Percentiles rank a stretch among this genome's conserved stretches.
These are phyloP conservation scores for Grammothele lineata DNA, from an alignment of 768 basidiomycete genomes.

Conservation along the genomic window DNA sequence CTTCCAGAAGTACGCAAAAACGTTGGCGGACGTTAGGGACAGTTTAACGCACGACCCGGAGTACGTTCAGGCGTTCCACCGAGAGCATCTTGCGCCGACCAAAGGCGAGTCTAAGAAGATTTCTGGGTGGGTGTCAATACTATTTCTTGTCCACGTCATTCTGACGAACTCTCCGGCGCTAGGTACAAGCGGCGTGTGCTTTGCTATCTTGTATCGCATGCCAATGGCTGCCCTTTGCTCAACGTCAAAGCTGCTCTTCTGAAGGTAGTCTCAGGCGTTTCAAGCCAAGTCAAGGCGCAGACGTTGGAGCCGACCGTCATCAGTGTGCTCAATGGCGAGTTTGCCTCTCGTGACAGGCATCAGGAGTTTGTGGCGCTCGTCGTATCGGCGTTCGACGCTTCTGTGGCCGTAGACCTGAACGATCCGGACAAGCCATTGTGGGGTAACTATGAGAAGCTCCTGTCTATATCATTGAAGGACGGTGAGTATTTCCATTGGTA, in stretches of 20 bases:
- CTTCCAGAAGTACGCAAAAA: constrained; percentile 51
- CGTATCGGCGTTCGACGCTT: constrained; percentile 49
- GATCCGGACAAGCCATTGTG: constrained; percentile 42
- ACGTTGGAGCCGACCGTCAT: constrained; percentile 59
- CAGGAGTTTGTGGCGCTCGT: constrained; percentile 29
- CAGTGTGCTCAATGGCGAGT: constrained; percentile 23
- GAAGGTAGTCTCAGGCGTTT: constrained; percentile 38
- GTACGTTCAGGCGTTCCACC: constrained; percentile 58
- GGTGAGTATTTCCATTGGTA: constrained; percentile 40
- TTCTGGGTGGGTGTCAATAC: constrained; percentile 38
- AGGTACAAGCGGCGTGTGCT: constrained; percentile 72
- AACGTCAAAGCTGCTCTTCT: constrained; percentile 53
- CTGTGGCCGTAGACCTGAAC: constrained; percentile 42
- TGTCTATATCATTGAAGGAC: constrained; percentile 42
- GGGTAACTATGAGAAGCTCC: constrained; percentile 41
- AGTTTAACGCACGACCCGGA: constrained; percentile 57
- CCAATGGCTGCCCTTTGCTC: constrained; percentile 50
- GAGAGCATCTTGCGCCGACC: constrained; percentile 43
- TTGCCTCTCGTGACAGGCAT: constrained; percentile 8
- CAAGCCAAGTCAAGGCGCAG: constrained; percentile 45
- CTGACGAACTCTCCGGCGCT: neutral
- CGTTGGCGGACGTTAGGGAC: constrained; percentile 45
- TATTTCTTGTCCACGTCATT: neutral
- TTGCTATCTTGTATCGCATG: constrained; percentile 79
- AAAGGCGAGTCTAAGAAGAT: constrained; percentile 55